Conservation (phyloP, 225 moss, liverwort and hornwort species). For the Sphagnum tenellum region DNA sequence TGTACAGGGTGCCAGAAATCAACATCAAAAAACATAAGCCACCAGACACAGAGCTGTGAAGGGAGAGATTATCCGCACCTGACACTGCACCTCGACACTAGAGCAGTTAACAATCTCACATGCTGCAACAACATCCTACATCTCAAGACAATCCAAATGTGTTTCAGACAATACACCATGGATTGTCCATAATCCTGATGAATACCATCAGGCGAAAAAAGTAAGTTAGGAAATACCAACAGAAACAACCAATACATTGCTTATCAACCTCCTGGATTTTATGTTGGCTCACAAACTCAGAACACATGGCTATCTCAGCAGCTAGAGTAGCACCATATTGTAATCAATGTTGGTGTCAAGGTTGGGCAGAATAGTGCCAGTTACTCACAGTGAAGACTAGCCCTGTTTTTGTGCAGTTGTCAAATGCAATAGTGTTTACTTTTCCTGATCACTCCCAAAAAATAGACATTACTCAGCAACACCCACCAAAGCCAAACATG, state of each 20-base stretch:
- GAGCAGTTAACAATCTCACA: slow-evolving; percentile 94
- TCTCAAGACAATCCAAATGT: too few relatives aligned
- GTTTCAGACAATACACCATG: too few relatives aligned
- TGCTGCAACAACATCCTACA: slow-evolving; percentile 93
- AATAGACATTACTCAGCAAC: too few relatives aligned
- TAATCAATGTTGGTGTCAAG: background rate
- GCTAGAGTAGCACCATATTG: background rate
- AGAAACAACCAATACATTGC: too few relatives aligned
- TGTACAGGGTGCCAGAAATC: too few relatives aligned
- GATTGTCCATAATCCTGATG: background rate
- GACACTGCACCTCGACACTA: slow-evolving; percentile 95
- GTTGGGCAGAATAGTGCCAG: background rate
- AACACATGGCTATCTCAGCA: background rate
- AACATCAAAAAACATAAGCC: too few relatives aligned
- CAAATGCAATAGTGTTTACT: slow-evolving; percentile 94
- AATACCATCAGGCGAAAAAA: background rate
- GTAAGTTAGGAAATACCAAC: too few relatives aligned
- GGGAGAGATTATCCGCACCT: slow-evolving; percentile 27
- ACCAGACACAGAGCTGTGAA: too few relatives aligned
- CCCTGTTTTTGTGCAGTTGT: slow-evolving; percentile 75
- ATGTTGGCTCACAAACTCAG: too few relatives aligned
- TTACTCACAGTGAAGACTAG: slow-evolving; percentile 70
- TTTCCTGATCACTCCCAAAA: slow-evolving; percentile 38
- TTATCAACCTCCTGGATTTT: too few relatives aligned
- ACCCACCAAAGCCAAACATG: too few relatives aligned